A percentile compares a stretch with the other conserved stretches of the same genome.
phyloP scores from a whole-genome alignment of 2,329 filamentous ascomycete species.

The Aspergillus unguis region DNA sequence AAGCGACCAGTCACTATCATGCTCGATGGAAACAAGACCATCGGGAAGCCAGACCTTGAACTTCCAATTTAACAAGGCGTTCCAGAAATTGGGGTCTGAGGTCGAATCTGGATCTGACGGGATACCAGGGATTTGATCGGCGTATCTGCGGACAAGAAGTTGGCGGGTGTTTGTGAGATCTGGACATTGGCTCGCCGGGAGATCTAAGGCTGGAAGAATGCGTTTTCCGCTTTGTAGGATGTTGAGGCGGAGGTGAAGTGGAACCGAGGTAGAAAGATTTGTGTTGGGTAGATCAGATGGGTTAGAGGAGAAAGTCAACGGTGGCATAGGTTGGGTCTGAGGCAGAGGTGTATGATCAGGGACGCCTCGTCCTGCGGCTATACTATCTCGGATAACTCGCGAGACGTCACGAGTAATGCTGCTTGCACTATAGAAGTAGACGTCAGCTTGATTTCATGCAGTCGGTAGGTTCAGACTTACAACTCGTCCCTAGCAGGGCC shows the following conservation, averaged over 20 bases:
- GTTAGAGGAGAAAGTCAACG: slow-evolving; percentile 19
- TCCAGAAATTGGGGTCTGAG: slow-evolving; percentile 17
- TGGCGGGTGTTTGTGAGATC: slow-evolving; percentile 33
- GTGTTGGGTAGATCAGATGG: slow-evolving; percentile 13
- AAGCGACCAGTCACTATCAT: slow-evolving; percentile 45
- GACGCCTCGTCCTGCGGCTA: slow-evolving; percentile 25
- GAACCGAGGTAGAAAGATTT: slow-evolving; percentile 4
- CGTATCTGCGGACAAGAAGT: slow-evolving; percentile 30
- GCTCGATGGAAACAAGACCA: slow-evolving; percentile 38
- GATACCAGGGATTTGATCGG: slow-evolving; percentile 28
- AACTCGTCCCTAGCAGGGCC: slow-evolving; percentile 39
- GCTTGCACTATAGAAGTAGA: slow-evolving; percentile 32
- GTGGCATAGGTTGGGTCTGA: slow-evolving; percentile 21
- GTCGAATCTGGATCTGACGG: slow-evolving; percentile 19
- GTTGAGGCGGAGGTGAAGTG: slow-evolving; percentile 37
- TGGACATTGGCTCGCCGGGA: slow-evolving; percentile 35
- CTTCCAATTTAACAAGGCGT: slow-evolving; percentile 26
- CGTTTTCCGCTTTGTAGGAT: slow-evolving; percentile 40
- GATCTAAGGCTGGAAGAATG: slow-evolving; percentile 36
- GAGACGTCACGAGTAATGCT: slow-evolving; percentile 42
- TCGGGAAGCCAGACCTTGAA: slow-evolving; percentile 43
- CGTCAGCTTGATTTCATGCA: not conserved
- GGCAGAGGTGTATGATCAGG: slow-evolving; percentile 11
- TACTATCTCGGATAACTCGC: slow-evolving; percentile 40
- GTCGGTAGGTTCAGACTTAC: slow-evolving; percentile 26